phyloP scores from a whole-genome alignment of 2,329 filamentous ascomycete species.

The Stagonosporopsis rhizophila region DNA sequence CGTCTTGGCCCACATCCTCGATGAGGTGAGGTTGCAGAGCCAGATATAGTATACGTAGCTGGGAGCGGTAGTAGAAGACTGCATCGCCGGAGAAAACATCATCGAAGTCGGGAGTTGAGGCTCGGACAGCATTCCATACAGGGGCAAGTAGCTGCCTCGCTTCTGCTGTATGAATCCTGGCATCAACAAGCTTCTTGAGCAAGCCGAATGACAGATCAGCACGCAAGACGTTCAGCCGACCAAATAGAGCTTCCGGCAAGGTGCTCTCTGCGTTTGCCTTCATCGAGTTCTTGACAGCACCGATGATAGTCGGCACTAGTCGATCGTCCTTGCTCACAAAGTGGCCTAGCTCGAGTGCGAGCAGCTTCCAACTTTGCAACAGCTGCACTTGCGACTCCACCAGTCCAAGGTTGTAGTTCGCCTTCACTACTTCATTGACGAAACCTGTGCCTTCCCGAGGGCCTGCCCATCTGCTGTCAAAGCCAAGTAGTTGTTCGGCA shows the following conservation, averaged over 20 bases:
- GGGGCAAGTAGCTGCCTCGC: slow-evolving; percentile 62
- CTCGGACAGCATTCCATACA: slow-evolving; percentile 67
- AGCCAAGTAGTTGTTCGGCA: slow-evolving; percentile 76
- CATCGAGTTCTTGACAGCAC: slow-evolving; percentile 79
- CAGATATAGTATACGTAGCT: slow-evolving; percentile 86
- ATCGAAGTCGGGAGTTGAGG: slow-evolving; percentile 65
- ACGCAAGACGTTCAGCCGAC: slow-evolving; percentile 75
- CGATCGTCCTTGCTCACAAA: slow-evolving; percentile 60
- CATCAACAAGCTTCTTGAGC: slow-evolving; percentile 76
- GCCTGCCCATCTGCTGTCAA: slow-evolving; percentile 76
- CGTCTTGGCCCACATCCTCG: slow-evolving; percentile 41
- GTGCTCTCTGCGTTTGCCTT: slow-evolving; percentile 75
- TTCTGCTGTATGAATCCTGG: slow-evolving; percentile 57
- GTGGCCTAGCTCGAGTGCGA: slow-evolving; percentile 84
- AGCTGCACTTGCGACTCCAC: slow-evolving; percentile 90
- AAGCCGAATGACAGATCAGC: slow-evolving; percentile 83
- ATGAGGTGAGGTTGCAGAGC: slow-evolving; percentile 70
- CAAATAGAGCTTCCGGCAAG: slow-evolving; percentile 81
- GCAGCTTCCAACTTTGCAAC: slow-evolving; percentile 86
- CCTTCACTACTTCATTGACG: slow-evolving; percentile 79
- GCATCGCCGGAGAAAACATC: slow-evolving; percentile 63
- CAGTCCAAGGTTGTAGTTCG: slow-evolving; percentile 88
- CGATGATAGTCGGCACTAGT: slow-evolving; percentile 73
- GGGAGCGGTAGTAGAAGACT: slow-evolving; percentile 77
- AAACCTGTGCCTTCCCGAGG: slow-evolving; percentile 71